Evolutionary conservation across 345 rosid genomes (phyloP).

Genomic region (Passiflora organensis): DNA sequence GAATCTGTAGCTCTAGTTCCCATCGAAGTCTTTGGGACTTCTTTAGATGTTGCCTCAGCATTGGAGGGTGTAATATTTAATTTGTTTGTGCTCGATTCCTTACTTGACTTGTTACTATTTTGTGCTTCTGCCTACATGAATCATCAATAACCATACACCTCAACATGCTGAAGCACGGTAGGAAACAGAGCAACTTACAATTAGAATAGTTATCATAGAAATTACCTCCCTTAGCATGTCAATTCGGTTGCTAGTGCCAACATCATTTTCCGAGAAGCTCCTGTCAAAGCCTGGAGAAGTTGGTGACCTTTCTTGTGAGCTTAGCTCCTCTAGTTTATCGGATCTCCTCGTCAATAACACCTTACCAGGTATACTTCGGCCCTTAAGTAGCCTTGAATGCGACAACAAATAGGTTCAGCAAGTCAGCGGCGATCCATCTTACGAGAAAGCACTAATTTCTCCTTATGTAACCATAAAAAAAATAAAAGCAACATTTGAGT

Average conservation of each 20-base stretch:
- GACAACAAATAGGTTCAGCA: no score
- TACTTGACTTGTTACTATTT: slow-evolving; percentile 32
- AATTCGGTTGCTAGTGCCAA: slow-evolving; percentile 49
- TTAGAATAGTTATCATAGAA: background rate
- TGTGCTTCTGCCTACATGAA: slow-evolving; percentile 43
- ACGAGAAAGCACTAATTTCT: no score
- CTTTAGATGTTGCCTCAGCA: slow-evolving; percentile 39
- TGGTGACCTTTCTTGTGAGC: slow-evolving; percentile 34
- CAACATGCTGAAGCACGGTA: no score
- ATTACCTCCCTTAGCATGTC: slow-evolving; percentile 49
- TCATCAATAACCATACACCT: background rate
- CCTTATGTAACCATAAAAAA: no score
- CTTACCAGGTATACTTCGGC: slow-evolving; percentile 89
- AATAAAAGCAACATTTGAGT: no score
- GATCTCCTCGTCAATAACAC: slow-evolving; percentile 73
- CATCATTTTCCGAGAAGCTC: slow-evolving; percentile 67
- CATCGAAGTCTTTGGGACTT: slow-evolving; percentile 44
- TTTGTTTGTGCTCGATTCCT: slow-evolving; percentile 36
- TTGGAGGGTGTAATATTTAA: slow-evolving; percentile 44
- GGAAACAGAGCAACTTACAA: background rate
- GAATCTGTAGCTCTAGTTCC: slow-evolving; percentile 87
- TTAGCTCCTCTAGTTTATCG: slow-evolving; percentile 48
- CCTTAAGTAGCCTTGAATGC: slow-evolving; percentile 65
- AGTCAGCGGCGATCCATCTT: no score
- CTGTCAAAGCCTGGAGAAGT: slow-evolving; percentile 64